These are phyloP conservation scores for Agrocybe praecox DNA, from an alignment of 768 basidiomycete genomes.

Conservation along the genomic window DNA sequence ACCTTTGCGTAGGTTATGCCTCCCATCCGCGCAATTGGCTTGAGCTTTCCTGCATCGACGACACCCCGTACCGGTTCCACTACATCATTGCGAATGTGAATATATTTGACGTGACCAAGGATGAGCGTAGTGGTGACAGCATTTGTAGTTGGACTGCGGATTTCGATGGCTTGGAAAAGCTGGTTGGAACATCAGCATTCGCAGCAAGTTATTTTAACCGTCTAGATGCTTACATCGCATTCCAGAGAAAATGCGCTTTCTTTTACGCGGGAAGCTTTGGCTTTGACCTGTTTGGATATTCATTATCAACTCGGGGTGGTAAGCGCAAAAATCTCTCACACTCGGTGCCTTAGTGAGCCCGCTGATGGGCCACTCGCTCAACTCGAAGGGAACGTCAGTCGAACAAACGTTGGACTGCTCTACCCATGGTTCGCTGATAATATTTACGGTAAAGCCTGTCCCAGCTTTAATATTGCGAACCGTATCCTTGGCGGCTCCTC, in stretches of 20 bases:
- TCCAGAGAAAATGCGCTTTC: constrained; percentile 69
- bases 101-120: constrained; percentile 54
- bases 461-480: constrained; percentile 63
- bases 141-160: constrained; percentile 39
- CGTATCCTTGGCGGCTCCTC: constrained; percentile 52
- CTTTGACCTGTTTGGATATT: constrained; percentile 23
- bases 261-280: constrained; percentile 58
- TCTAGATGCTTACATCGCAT: constrained; percentile 43
- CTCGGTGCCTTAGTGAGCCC: constrained; percentile 61
- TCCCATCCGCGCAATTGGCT: constrained; percentile 53
- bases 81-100: constrained; percentile 61
- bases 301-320: background rate
- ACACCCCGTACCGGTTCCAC: constrained; percentile 36
- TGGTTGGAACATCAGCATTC: constrained; percentile 29
- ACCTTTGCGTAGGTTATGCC: constrained; percentile 47
- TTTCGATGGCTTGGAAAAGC: constrained; percentile 44
- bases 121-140: constrained; percentile 43
- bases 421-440: constrained; percentile 72
- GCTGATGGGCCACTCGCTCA: constrained; percentile 63
- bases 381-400: constrained; percentile 51
- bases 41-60: constrained; percentile 51
- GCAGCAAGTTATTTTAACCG: background rate
- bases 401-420: constrained; percentile 56
- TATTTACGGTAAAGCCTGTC: constrained; percentile 72
- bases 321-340: background rate